Evolutionary conservation across 495 filamentous ascomycete genomes (phyloP).

Genomic region (Penicillium nucicola): DNA sequence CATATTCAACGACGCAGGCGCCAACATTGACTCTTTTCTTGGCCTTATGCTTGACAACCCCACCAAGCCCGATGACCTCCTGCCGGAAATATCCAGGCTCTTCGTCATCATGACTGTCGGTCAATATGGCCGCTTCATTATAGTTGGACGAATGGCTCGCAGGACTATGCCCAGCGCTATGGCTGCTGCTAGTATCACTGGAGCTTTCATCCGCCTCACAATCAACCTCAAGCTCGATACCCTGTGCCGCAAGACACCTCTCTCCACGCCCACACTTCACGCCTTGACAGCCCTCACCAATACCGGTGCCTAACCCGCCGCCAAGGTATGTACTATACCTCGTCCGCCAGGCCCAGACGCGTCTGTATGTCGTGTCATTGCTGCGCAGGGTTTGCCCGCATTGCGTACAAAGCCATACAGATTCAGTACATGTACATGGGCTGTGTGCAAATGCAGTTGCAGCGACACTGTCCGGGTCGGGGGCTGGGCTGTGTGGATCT

Average conservation of each 20-base stretch:
- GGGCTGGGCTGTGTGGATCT: neutral
- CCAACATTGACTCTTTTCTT: slow-evolving; percentile 75
- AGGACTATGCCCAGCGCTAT: slow-evolving; percentile 15
- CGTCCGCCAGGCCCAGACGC: slow-evolving; percentile 84
- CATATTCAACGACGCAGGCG: slow-evolving; percentile 75
- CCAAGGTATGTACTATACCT: slow-evolving; percentile 79
- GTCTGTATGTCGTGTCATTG: slow-evolving; percentile 70
- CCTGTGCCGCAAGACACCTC: slow-evolving; percentile 65
- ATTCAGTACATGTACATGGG: slow-evolving; percentile 67
- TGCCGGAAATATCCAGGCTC: slow-evolving; percentile 71
- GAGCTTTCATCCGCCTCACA: slow-evolving; percentile 62
- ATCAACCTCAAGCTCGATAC: slow-evolving; percentile 77
- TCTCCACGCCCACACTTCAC: slow-evolving; percentile 75
- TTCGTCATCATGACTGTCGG: slow-evolving; percentile 38
- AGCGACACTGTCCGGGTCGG: neutral
- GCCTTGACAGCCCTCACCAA: slow-evolving; percentile 82
- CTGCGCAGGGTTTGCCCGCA: slow-evolving; percentile 69
- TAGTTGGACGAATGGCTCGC: slow-evolving; percentile 9
- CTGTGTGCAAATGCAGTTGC: slow-evolving; percentile 47
- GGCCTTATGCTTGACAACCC: slow-evolving; percentile 75
- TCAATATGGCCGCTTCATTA: slow-evolving; percentile 10
- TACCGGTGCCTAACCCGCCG: slow-evolving; percentile 73
- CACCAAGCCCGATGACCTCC: slow-evolving; percentile 86
- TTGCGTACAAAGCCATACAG: slow-evolving; percentile 75
- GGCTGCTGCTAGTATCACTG: slow-evolving; percentile 14